Conservation (phyloP, 345 rosid species). For the Triadica sebifera region DNA sequence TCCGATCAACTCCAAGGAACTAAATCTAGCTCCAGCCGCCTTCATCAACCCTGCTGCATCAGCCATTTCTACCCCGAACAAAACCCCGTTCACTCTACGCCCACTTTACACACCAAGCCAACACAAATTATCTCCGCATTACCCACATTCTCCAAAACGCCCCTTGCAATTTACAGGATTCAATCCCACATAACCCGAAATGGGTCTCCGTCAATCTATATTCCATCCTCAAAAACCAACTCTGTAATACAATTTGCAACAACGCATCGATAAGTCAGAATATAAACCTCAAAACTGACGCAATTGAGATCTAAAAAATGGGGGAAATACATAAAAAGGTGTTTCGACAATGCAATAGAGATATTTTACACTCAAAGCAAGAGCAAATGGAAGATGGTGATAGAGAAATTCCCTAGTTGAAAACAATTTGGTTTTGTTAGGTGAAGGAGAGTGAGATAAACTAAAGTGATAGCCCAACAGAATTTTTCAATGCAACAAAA, state of each 20-base stretch:
- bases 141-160: slow-evolving; percentile 15
- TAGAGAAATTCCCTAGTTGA: not conserved
- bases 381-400: slow-evolving; percentile 5
- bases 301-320: slow-evolving; percentile 3
- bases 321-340: not conserved
- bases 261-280: slow-evolving; percentile 7
- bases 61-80: slow-evolving; percentile 46
- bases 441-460: slow-evolving; percentile 17
- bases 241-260: slow-evolving; percentile 4
- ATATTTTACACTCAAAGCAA: slow-evolving; percentile 24
- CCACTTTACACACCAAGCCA: slow-evolving; percentile 9
- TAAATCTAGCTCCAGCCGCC: slow-evolving; percentile 80
- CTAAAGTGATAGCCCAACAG: slow-evolving; percentile 24
- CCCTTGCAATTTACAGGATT: slow-evolving; percentile 3
- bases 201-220: slow-evolving; percentile 10
- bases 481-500: not conserved
- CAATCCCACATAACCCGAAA: not conserved
- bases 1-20: slow-evolving; percentile 82
- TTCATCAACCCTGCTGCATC: slow-evolving; percentile 76
- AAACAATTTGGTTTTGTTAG: slow-evolving; percentile 11
- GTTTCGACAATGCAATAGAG: slow-evolving; percentile 9
- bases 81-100: slow-evolving; percentile 4
- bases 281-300: slow-evolving; percentile 7
- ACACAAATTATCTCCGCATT: slow-evolving; percentile 13
- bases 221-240: not conserved